Conservation (phyloP, 345 rosid genomes). For the Gynandropsis gynandra region DNA sequence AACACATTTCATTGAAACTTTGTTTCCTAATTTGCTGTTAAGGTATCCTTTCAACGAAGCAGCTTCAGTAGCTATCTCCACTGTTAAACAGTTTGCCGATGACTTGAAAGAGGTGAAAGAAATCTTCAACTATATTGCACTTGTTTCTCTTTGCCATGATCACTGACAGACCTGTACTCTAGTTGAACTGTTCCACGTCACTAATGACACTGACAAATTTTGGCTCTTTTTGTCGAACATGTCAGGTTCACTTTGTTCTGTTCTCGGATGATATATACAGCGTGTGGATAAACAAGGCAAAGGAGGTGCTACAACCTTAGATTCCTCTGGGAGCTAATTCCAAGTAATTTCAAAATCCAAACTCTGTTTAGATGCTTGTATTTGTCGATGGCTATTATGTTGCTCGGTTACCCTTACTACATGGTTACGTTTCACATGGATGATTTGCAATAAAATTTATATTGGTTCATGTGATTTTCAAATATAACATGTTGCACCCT, state of each 20-base stretch:
- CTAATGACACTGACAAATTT: conserved; percentile 1
- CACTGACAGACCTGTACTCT: background rate
- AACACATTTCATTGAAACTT: background rate
- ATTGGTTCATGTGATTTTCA: too few species aligned
- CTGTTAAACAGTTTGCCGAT: conserved; percentile 51
- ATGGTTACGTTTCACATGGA: too few species aligned
- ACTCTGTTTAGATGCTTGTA: too few species aligned
- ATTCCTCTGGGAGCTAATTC: conserved; percentile 36
- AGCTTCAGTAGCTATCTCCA: conserved; percentile 62
- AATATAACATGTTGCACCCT: too few species aligned
- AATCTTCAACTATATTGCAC: too few species aligned
- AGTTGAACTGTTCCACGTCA: conserved; percentile 6
- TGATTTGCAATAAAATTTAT: too few species aligned
- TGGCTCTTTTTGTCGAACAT: conserved; percentile 6
- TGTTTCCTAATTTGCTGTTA: conserved; percentile 12
- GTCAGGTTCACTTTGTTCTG: conserved; percentile 77
- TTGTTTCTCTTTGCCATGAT: background rate
- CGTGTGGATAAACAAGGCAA: conserved; percentile 66
- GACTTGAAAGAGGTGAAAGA: conserved; percentile 66
- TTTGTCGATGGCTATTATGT: too few species aligned
- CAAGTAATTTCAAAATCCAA: background rate
- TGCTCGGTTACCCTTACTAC: too few species aligned
- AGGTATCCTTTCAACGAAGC: conserved; percentile 92
- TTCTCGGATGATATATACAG: conserved; percentile 47
- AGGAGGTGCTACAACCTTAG: conserved; percentile 53